Percentiles rank a stretch among this genome's conserved stretches.
These are phyloP conservation scores for Monilinia vaccinii-corymbosi DNA, from an alignment of 2,329 filamentous ascomycete genomes.

Conservation along the genomic window DNA sequence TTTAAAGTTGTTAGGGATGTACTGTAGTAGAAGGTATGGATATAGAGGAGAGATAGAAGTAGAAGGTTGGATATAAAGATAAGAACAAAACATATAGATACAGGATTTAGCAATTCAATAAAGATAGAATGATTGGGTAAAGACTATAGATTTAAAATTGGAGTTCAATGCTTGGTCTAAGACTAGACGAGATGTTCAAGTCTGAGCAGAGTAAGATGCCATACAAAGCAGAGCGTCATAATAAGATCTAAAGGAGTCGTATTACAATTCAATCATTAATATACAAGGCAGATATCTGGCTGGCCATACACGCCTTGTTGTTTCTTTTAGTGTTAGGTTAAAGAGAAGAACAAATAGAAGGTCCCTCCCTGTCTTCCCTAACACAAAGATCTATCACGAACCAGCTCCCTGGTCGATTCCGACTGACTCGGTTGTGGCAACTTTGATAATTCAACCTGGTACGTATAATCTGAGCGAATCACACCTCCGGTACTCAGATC, in stretches of 20 bases:
- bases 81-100: not conserved
- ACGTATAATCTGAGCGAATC: constrained; percentile 7
- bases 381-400: not conserved
- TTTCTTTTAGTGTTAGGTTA: not conserved
- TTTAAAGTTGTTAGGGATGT: too few species aligned
- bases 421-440: not conserved
- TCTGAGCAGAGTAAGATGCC: not conserved
- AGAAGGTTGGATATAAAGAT: not conserved
- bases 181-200: too few species aligned
- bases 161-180: too few species aligned
- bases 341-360: not conserved
- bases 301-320: not conserved
- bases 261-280: not conserved
- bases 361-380: not conserved
- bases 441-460: constrained; percentile 8
- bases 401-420: not conserved
- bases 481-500: not conserved
- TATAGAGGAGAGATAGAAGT: not conserved
- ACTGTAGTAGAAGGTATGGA: not conserved
- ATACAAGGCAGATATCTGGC: not conserved
- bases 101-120: too few species aligned
- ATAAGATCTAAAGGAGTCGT: not conserved
- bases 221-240: not conserved
- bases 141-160: too few species aligned
- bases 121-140: not conserved